A percentile compares a stretch with the other conserved stretches of the same genome.
Conservation (phyloP, 768 basidiomycete genomes). For the Lentinus brumalis region DNA sequence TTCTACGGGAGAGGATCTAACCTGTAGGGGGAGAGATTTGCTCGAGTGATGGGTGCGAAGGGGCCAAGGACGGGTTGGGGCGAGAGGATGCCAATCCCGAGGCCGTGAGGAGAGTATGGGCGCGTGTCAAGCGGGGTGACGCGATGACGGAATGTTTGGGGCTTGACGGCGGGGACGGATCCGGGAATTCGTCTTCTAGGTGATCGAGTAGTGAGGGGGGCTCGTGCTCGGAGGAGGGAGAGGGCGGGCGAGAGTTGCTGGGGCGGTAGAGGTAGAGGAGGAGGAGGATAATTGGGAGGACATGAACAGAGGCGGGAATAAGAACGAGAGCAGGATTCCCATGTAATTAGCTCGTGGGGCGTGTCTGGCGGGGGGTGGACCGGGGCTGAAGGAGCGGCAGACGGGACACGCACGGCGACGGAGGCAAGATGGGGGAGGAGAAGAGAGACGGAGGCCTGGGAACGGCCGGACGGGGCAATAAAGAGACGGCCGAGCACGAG, state of each 20-base stretch:
- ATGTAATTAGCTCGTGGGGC: conserved; percentile 21
- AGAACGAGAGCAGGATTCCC: conserved; percentile 33
- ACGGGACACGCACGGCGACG: conserved; percentile 8
- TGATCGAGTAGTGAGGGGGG: conserved; percentile 1
- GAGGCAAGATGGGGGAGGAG: conserved; percentile 16
- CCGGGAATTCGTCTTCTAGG: conserved; percentile 13
- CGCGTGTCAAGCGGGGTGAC: conserved; percentile 22
- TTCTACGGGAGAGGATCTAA: conserved; percentile 19
- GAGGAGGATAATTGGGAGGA: conserved; percentile 23
- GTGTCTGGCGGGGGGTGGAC: conserved; percentile 7
- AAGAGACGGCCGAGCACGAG: conserved; percentile 25
- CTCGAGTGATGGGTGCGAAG: conserved; percentile 22
- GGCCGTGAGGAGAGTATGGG: conserved; percentile 25
- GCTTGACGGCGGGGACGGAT: conserved; percentile 13
- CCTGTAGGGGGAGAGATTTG: conserved; percentile 15
- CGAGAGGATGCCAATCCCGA: conserved; percentile 29
- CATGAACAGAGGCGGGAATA: conserved; percentile 34
- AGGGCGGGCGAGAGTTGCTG: conserved; percentile 26
- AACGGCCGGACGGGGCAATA: conserved; percentile 9
- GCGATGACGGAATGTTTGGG: conserved; percentile 12
- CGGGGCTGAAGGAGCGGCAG: conserved; percentile 7
- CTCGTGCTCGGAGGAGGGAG: conserved; percentile 16
- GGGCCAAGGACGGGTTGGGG: conserved; percentile 27
- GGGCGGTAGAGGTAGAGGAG: conserved; percentile 18
- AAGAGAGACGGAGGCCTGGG: conserved; percentile 18